phyloP scores from a whole-genome alignment of 2,329 filamentous ascomycete genomes.

The Aspergillus costaricaensis region DNA sequence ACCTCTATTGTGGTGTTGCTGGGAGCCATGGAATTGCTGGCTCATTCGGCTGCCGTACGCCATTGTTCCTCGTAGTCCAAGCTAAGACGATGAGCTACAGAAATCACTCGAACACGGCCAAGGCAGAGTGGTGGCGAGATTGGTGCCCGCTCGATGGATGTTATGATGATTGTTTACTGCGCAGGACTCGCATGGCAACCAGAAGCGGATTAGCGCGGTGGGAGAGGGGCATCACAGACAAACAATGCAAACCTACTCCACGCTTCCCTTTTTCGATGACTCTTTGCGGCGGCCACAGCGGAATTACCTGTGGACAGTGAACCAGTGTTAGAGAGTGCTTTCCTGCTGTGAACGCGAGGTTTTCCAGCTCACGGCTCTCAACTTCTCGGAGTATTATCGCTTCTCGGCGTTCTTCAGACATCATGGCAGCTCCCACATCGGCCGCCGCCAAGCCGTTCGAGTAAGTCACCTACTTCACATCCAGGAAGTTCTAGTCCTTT shows the following conservation, averaged over 20 bases:
- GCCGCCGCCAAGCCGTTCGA: conserved; percentile 40
- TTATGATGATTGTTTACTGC: conserved; percentile 42
- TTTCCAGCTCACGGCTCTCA: conserved; percentile 15
- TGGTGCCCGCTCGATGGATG: conserved; percentile 17
- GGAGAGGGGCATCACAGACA: conserved; percentile 31
- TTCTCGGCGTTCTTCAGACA: conserved; percentile 11
- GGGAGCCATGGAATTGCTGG: conserved; percentile 51
- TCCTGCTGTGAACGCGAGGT: neutral
- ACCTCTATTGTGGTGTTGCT: conserved; percentile 49
- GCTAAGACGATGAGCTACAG: neutral
- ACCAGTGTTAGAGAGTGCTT: conserved; percentile 1
- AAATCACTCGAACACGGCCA: neutral
- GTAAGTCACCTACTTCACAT: conserved; percentile 28
- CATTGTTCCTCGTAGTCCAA: conserved; percentile 34
- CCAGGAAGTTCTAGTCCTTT: neutral
- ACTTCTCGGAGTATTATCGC: neutral
- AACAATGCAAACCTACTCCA: conserved; percentile 38
- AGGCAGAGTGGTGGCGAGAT: conserved; percentile 1
- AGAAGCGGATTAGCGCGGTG: conserved; percentile 32
- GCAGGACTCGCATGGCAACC: conserved; percentile 27
- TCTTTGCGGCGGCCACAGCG: conserved; percentile 17
- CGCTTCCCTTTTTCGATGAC: conserved; percentile 28
- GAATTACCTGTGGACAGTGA: neutral
- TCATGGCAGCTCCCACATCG: conserved; percentile 33
- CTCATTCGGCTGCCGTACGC: conserved; percentile 56